A percentile compares a stretch with the other conserved stretches of the same genome.
phyloP scores from a whole-genome alignment of 352 stramenopile genomes.

The Globisporangium megalacanthum region DNA sequence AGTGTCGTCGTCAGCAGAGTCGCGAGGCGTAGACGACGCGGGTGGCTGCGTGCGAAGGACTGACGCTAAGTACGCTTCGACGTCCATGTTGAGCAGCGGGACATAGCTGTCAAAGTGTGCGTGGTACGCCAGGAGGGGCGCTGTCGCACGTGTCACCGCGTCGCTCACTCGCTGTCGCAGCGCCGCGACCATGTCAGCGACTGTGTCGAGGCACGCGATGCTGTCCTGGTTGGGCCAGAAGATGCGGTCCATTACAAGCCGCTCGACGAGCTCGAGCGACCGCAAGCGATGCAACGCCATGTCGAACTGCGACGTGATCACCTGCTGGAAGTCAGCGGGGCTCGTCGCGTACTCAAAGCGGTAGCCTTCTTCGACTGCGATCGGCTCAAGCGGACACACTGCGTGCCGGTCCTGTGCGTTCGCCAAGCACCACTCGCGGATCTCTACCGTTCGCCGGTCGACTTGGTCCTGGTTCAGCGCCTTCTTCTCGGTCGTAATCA shows the following conservation, averaged over 20 bases:
- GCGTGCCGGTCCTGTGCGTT: conserved; percentile 44
- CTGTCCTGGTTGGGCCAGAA: conserved; percentile 93
- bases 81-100: conserved; percentile 88
- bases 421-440: conserved; percentile 55
- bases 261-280: conserved; percentile 88
- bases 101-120: conserved; percentile 81
- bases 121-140: conserved; percentile 73
- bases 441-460: conserved; percentile 41
- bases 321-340: conserved; percentile 58
- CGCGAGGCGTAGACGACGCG: conserved; percentile 19
- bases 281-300: conserved; percentile 70
- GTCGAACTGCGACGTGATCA: conserved; percentile 76
- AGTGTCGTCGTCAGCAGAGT: conserved; percentile 23
- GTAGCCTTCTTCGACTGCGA: conserved; percentile 39
- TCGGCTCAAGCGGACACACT: conserved; percentile 48
- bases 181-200: conserved; percentile 46
- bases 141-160: conserved; percentile 37
- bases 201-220: conserved; percentile 78
- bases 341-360: conserved; percentile 79
- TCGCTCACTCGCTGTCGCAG: conserved; percentile 47
- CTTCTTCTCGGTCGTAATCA: conserved; percentile 49
- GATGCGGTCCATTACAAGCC: conserved; percentile 92
- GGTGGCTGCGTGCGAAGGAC: conserved; percentile 47
- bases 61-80: conserved; percentile 70
- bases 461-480: conserved; percentile 56